Percentiles rank a stretch among this genome's conserved stretches.
These are phyloP conservation scores for Prosopis cineraria DNA, from an alignment of 306 rosid species.

Conservation along the genomic window DNA sequence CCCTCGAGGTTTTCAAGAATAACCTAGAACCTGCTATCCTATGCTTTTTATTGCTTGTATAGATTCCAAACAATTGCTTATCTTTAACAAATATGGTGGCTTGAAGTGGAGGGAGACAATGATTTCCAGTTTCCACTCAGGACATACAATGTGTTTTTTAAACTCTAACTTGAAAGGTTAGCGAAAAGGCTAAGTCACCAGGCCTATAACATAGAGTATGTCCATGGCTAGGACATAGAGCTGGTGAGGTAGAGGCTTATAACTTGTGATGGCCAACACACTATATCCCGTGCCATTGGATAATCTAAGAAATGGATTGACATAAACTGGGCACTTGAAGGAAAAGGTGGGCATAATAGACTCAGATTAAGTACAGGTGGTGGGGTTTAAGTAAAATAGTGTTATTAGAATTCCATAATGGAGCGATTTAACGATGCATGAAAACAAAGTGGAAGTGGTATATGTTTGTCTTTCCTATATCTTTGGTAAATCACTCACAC, in stretches of 20 bases:
- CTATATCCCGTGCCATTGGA: conserved; percentile 59
- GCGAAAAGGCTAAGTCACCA: conserved; percentile 75
- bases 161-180: conserved; percentile 76
- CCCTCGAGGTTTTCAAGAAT: background rate
- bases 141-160: conserved; percentile 62
- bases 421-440: too few relatives aligned
- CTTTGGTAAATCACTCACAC: too few relatives aligned
- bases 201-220: conserved; percentile 59
- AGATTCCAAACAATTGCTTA: conserved; percentile 87
- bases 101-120: conserved; percentile 77
- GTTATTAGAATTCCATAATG: too few relatives aligned
- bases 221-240: conserved; percentile 85
- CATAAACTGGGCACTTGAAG: too few relatives aligned
- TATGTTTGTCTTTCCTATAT: too few relatives aligned
- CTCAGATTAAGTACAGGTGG: too few relatives aligned
- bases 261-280: conserved; percentile 73
- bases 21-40: conserved; percentile 4
- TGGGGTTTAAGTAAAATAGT: too few relatives aligned
- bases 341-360: too few relatives aligned
- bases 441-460: too few relatives aligned
- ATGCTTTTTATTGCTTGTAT: conserved; percentile 1
- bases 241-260: conserved; percentile 74
- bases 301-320: conserved; percentile 67
- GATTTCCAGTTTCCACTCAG: conserved; percentile 83
- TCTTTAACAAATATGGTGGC: conserved; percentile 98